Percentiles rank a stretch among this genome's conserved stretches.
phyloP scores from a whole-genome alignment of 768 basidiomycete genomes.

The Pulveroboletus frians region DNA sequence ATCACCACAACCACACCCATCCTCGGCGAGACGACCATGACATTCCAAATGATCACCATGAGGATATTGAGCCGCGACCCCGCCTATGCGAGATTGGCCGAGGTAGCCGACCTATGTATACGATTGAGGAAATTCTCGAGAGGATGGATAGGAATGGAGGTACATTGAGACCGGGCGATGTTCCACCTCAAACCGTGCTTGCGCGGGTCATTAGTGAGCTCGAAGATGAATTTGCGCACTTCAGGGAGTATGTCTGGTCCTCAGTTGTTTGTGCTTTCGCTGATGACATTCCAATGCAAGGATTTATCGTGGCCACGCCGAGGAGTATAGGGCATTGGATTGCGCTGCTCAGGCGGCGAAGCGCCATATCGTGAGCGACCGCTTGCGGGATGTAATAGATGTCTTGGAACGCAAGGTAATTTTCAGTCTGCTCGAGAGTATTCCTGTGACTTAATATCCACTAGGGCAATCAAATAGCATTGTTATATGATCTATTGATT shows the following conservation, averaged over 20 bases:
- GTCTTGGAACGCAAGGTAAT: constrained; percentile 84
- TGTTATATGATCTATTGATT: constrained; percentile 75
- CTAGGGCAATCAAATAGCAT: constrained; percentile 92
- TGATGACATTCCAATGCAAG: constrained; percentile 38
- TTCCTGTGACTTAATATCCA: neutral
- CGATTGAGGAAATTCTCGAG: constrained; percentile 25
- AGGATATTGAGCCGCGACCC: constrained; percentile 1
- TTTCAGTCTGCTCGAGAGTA: neutral
- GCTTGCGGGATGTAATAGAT: constrained; percentile 88
- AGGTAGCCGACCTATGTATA: constrained; percentile 5
- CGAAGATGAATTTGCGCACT: constrained; percentile 93
- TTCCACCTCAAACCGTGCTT: constrained; percentile 87
- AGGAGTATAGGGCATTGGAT: constrained; percentile 90
- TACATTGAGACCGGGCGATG: constrained; percentile 23
- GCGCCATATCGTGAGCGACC: constrained; percentile 81
- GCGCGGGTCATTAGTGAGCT: constrained; percentile 79
- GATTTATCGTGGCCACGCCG: constrained; percentile 84
- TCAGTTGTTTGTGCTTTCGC: neutral
- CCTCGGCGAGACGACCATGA: constrained; percentile 34
- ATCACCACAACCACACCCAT: constrained; percentile 42
- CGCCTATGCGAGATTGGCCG: constrained; percentile 1
- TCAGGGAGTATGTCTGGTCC: constrained; percentile 67
- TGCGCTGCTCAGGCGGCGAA: constrained; percentile 75
- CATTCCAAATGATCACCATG: neutral
- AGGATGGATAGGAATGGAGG: constrained; percentile 24